A percentile compares a stretch with the other conserved stretches of the same genome.
These are phyloP conservation scores for Termitomyces bulborhizus DNA, from an alignment of 768 basidiomycete species.

Conservation along the genomic window DNA sequence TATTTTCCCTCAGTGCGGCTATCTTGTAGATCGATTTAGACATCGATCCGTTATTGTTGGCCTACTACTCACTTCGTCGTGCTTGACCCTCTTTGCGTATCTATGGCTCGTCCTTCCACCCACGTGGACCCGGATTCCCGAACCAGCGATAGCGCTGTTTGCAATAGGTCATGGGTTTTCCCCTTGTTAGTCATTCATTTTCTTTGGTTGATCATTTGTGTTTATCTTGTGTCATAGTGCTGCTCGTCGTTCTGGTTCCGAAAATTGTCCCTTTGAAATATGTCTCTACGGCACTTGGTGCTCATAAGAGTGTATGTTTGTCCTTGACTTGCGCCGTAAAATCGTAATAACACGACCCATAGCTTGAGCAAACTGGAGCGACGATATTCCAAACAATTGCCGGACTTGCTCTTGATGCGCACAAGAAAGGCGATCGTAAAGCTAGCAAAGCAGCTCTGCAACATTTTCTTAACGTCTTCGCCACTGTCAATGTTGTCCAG, in stretches of 20 bases:
- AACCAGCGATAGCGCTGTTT: conserved; percentile 57
- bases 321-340: background rate
- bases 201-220: conserved; percentile 4
- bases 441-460: conserved; percentile 35
- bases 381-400: conserved; percentile 68
- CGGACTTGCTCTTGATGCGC: conserved; percentile 58
- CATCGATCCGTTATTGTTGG: conserved; percentile 51
- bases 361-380: conserved; percentile 74
- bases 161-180: conserved; percentile 70
- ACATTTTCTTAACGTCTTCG: conserved; percentile 49
- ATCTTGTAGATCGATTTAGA: conserved; percentile 54
- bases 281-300: conserved; percentile 72
- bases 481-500: conserved; percentile 53
- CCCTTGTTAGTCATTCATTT: conserved; percentile 41
- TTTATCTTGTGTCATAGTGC: conserved; percentile 33
- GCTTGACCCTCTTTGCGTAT: conserved; percentile 56
- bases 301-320: conserved; percentile 66
- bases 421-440: conserved; percentile 20
- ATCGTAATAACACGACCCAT: background rate
- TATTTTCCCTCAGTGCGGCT: conserved; percentile 44
- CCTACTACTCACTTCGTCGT: conserved; percentile 52
- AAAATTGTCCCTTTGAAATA: conserved; percentile 65
- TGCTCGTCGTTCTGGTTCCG: conserved; percentile 71
- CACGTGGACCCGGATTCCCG: conserved; percentile 45
- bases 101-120: conserved; percentile 63